Conservation (phyloP, 768 basidiomycete genomes). For the Mycena alexandri region DNA sequence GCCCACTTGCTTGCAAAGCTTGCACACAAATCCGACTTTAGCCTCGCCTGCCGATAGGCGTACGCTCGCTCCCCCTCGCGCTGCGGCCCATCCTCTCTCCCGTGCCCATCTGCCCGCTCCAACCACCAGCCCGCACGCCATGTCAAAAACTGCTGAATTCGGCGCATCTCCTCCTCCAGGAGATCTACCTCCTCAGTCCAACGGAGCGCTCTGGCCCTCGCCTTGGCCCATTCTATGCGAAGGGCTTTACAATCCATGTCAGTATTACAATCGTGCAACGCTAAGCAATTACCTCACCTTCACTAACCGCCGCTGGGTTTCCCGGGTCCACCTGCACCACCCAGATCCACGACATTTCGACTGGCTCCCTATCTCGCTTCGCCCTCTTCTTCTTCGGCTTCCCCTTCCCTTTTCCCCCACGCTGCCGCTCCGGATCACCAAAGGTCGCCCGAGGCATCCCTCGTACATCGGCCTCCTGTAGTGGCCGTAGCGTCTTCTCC, state of each 20-base stretch:
- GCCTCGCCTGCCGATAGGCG: background rate
- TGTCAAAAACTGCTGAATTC: constrained; percentile 26
- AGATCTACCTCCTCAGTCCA: constrained; percentile 42
- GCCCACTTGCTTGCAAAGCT: background rate
- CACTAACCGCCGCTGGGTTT: background rate
- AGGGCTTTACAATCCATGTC: too few relatives aligned
- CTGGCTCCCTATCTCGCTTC: background rate
- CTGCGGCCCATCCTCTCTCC: background rate
- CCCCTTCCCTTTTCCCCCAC: background rate
- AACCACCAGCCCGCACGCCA: constrained; percentile 38
- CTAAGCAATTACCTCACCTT: background rate
- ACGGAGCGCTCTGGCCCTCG: constrained; percentile 24
- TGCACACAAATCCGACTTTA: background rate
- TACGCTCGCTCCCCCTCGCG: background rate
- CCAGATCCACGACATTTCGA: constrained; percentile 19
- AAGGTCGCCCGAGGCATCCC: constrained; percentile 20
- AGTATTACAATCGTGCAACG: too few relatives aligned
- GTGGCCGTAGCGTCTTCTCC: constrained; percentile 30
- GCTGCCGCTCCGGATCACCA: background rate
- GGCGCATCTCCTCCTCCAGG: constrained; percentile 44
- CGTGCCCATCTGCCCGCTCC: background rate
- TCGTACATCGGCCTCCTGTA: constrained; percentile 34
- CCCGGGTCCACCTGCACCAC: constrained; percentile 6
- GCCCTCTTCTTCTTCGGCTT: background rate
- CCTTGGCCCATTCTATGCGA: constrained; percentile 30